A percentile compares a stretch with the other conserved stretches of the same genome.
phyloP scores from a whole-genome alignment of 2,329 filamentous ascomycete genomes.

The Calonectria naviculata region DNA sequence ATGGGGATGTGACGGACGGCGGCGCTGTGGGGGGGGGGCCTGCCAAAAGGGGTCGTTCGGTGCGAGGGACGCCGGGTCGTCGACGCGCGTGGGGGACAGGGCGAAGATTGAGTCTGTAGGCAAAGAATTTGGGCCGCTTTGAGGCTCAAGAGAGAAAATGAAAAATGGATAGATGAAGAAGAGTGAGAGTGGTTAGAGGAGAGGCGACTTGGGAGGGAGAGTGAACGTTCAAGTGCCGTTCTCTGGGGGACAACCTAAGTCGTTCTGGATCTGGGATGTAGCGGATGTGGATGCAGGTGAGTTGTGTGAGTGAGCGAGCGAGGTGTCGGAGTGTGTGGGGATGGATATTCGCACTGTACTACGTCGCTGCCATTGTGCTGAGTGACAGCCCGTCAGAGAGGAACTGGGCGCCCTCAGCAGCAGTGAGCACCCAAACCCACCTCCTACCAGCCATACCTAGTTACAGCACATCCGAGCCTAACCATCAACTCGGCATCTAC shows the following conservation, averaged over 20 bases:
- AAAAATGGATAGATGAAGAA: slow-evolving; percentile 33
- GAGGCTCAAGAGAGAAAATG: slow-evolving; percentile 32
- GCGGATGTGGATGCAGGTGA: slow-evolving; percentile 35
- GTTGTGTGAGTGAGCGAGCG: slow-evolving; percentile 25
- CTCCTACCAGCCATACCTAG: background rate
- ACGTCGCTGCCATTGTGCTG: background rate
- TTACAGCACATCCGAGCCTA: background rate
- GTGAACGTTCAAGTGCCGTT: slow-evolving; percentile 31
- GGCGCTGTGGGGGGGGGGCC: slow-evolving; percentile 37
- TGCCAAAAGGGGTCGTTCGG: slow-evolving; percentile 46
- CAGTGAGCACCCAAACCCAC: too few species aligned
- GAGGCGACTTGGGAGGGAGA: slow-evolving; percentile 31
- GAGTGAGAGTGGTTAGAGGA: slow-evolving; percentile 22
- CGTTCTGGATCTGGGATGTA: slow-evolving; percentile 37
- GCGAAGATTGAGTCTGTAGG: slow-evolving; percentile 22
- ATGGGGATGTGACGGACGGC: slow-evolving; percentile 38
- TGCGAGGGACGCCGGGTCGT: slow-evolving; percentile 43
- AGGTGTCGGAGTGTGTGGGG: slow-evolving; percentile 18
- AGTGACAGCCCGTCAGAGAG: background rate
- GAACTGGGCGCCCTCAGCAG: too few species aligned
- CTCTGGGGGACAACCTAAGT: slow-evolving; percentile 34
- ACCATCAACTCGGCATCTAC: background rate
- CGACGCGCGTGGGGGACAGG: slow-evolving; percentile 33
- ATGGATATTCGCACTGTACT: slow-evolving; percentile 12
- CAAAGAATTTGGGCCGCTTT: slow-evolving; percentile 29